A percentile compares a stretch with the other conserved stretches of the same genome.
Conservation (phyloP, 1,284 basidiomycete species). For the Apiotrichum montevideense region DNA sequence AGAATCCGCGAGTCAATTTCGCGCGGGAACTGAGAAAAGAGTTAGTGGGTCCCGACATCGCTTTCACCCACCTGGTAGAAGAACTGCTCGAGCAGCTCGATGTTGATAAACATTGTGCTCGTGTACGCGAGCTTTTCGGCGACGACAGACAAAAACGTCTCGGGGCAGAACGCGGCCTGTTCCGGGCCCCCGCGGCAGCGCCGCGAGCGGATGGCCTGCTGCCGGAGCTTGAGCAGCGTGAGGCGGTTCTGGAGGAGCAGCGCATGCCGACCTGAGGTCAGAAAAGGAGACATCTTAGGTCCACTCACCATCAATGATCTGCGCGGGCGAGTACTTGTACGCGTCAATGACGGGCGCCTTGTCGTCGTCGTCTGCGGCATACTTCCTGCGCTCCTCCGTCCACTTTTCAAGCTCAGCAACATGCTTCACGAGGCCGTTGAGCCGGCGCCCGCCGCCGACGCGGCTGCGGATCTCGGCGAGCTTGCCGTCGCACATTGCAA, state of each 20-base stretch:
- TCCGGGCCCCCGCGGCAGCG: conserved; percentile 82
- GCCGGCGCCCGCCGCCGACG: conserved; percentile 74
- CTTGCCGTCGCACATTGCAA: conserved; percentile 76
- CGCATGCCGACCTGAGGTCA: conserved; percentile 74
- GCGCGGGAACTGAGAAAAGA: conserved; percentile 68
- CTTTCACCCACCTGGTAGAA: conserved; percentile 74
- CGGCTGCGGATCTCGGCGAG: conserved; percentile 75
- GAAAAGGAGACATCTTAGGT: background rate
- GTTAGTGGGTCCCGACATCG: background rate
- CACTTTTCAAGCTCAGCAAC: conserved; percentile 76
- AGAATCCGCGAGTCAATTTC: conserved; percentile 94
- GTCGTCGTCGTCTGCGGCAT: conserved; percentile 34
- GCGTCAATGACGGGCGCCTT: conserved; percentile 54
- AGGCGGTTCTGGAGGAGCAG: conserved; percentile 77
- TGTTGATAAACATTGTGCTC: conserved; percentile 96
- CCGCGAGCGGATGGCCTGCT: conserved; percentile 75
- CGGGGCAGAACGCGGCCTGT: conserved; percentile 84
- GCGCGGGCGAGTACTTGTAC: conserved; percentile 86
- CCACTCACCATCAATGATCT: conserved; percentile 75
- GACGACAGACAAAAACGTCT: conserved; percentile 92
- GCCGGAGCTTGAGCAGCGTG: conserved; percentile 73
- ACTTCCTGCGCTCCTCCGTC: conserved; percentile 58
- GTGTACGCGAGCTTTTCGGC: conserved; percentile 96
- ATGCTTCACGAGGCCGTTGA: conserved; percentile 73
- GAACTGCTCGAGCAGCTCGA: conserved; percentile 94